phyloP scores from a whole-genome alignment of 257 asterid genomes.

The Thymus quinquecostatus region DNA sequence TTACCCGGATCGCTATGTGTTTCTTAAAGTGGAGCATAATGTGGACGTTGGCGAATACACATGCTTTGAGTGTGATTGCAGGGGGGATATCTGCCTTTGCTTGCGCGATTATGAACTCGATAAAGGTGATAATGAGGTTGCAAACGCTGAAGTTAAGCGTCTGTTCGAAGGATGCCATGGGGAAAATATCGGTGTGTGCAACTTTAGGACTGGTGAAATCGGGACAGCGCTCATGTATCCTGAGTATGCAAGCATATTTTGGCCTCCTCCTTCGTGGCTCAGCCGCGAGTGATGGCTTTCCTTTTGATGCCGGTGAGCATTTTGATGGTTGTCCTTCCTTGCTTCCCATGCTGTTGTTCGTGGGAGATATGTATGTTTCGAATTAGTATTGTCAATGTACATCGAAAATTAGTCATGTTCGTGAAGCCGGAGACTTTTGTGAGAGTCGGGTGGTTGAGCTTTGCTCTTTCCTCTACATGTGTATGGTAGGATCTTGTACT shows the following conservation, averaged over 20 bases:
- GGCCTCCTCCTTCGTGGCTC: slow-evolving; percentile 16
- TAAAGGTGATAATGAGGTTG: not conserved
- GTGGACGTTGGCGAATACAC: not conserved
- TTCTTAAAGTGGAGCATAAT: not conserved
- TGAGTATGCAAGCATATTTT: slow-evolving; percentile 9
- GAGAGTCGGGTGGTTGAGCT: too few species aligned
- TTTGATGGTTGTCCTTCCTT: too few species aligned
- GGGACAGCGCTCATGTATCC: slow-evolving; percentile 3
- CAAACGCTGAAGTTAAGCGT: not conserved
- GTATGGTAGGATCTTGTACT: too few species aligned
- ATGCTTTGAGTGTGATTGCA: not conserved
- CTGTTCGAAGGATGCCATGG: not conserved
- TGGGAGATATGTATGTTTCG: too few species aligned
- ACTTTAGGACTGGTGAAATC: not conserved
- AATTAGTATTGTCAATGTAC: too few species aligned
- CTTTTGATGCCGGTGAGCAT: too few species aligned
- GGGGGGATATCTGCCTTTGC: not conserved
- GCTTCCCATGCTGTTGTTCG: too few species aligned
- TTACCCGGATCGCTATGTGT: not conserved
- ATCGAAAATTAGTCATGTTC: too few species aligned
- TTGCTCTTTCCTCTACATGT: too few species aligned
- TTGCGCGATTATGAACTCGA: not conserved
- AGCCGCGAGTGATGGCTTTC: not conserved
- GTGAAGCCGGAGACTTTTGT: too few species aligned
- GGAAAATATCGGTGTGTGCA: not conserved